Base-by-base conservation (phyloP, 352 stramenopile genomes). In the Phytophthora pistaciae region DNA sequence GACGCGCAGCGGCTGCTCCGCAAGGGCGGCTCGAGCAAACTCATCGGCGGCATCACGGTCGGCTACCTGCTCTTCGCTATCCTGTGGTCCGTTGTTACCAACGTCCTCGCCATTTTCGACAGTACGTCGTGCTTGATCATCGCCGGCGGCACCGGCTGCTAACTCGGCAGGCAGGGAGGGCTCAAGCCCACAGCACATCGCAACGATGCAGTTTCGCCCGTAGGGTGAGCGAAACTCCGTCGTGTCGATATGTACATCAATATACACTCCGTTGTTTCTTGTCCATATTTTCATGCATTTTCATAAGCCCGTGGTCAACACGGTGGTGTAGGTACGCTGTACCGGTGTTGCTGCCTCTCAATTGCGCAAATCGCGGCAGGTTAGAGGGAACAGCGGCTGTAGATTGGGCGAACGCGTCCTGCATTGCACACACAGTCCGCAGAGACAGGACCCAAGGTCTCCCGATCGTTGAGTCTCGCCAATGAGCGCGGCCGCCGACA, bases 81-180 rank as follows among this genome's bases (percentile, higher is more conserved):
- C 38, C 7, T 66, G 31, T 71, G 64, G 64, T 71, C 56, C n/a
- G 27, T 71, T 14, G 36, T 71, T 13, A 71, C 64, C 33, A 71
- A 71, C 64, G 49, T 71, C 23, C 16, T 71, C 18, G 64, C 64
- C 56, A 71, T 71, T 52, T 71, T 71, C 56, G 64, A 71, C 21
- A 71, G 64, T 33, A 71, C 64, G 18, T 66, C 64, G 36, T 71
- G 64, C n/a, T 21, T 71, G 25, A 29, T 29, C 25, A 29, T 29
- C 25, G 25, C 25, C 25, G 25, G 25, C 25, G 25, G 56, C 38
- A 68, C 61, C 20, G 61, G 63, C 55, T 70, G 63, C 44, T 71
- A 66, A 50, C 38, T 44, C 38, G 38, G 38, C 38, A 49, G 42
- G 25, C 25, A 29, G 25, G 25, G 3, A 29, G 25, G 25, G 36